Percentiles rank a stretch among this genome's conserved stretches.
These are phyloP conservation scores for Sutorius eximius DNA, from an alignment of 1,284 basidiomycete genomes.

Conservation along the genomic window DNA sequence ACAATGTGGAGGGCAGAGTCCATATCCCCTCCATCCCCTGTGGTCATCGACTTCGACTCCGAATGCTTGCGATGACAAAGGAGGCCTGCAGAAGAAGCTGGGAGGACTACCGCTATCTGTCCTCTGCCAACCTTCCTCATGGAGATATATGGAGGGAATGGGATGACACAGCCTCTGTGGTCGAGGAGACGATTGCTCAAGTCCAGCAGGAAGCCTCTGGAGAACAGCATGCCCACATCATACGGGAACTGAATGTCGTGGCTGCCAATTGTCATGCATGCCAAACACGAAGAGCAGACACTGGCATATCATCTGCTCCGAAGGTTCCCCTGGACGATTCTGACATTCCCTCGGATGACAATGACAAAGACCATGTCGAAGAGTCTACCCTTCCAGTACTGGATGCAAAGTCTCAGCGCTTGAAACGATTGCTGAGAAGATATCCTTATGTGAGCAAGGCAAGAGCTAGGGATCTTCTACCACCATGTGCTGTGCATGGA, in stretches of 20 bases:
- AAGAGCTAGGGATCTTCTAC: background rate
- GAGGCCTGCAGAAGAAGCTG: background rate
- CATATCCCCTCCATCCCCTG: background rate
- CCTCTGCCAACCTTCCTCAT: background rate
- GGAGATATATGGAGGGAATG: background rate
- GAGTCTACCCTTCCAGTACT: background rate
- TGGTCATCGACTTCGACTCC: background rate
- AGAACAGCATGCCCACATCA: background rate
- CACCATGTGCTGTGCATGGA: background rate
- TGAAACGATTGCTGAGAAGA: background rate
- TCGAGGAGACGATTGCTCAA: background rate
- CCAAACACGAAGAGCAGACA: background rate
- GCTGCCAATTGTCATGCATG: background rate
- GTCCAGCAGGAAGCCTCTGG: background rate
- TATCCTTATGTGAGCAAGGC: background rate
- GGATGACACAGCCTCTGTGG: background rate
- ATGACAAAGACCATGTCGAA: background rate
- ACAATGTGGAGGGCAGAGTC: too few relatives aligned
- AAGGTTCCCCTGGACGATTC: background rate
- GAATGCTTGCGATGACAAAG: background rate
- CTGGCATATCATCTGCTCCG: background rate
- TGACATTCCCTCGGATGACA: background rate
- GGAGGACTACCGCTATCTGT: background rate
- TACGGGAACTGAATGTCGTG: background rate
- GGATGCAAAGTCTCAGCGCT: background rate